These are phyloP conservation scores for Pezicula radicicola DNA, from an alignment of 2,329 filamentous ascomycete species.

Conservation along the genomic window DNA sequence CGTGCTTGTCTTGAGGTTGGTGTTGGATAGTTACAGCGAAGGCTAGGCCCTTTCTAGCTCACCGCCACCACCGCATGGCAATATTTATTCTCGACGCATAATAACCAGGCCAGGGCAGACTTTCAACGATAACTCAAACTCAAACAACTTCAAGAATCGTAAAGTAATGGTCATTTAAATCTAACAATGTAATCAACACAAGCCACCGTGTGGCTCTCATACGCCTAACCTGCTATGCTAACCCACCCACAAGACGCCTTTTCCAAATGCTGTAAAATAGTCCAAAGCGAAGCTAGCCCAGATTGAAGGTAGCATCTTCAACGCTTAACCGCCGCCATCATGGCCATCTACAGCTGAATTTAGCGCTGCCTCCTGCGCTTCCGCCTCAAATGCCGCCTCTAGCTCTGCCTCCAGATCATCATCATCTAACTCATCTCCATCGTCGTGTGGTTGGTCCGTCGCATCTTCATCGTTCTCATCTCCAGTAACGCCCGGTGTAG, in stretches of 20 bases:
- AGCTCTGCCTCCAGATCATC: slow-evolving; percentile 57
- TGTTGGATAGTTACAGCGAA: neutral
- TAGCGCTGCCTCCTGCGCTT: slow-evolving; percentile 24
- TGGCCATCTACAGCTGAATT: neutral
- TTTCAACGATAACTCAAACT: neutral
- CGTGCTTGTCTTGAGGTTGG: slow-evolving; percentile 4
- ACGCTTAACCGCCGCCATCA: slow-evolving; percentile 7
- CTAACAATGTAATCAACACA: too few relatives aligned
- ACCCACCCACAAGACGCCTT: neutral
- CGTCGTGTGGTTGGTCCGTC: slow-evolving; percentile 13
- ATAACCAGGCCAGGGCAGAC: too few relatives aligned
- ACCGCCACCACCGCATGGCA: neutral
- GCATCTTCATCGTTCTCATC: slow-evolving; percentile 39
- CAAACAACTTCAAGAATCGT: neutral
- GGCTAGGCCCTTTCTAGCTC: neutral
- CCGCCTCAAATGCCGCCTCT: slow-evolving; percentile 40
- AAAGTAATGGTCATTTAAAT: too few relatives aligned
- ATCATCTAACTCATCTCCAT: slow-evolving; percentile 42
- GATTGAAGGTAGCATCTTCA: neutral
- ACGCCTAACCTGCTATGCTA: slow-evolving; percentile 5
- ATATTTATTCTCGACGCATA: too few relatives aligned
- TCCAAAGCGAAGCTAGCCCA: neutral
- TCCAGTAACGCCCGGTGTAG: slow-evolving; percentile 38
- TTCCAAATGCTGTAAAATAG: neutral
- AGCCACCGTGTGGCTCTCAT: neutral